Percentiles rank a stretch among this genome's conserved stretches.
These are phyloP conservation scores for Eutypella sp. DNA, from an alignment of 2,329 filamentous ascomycete genomes.

Conservation along the genomic window DNA sequence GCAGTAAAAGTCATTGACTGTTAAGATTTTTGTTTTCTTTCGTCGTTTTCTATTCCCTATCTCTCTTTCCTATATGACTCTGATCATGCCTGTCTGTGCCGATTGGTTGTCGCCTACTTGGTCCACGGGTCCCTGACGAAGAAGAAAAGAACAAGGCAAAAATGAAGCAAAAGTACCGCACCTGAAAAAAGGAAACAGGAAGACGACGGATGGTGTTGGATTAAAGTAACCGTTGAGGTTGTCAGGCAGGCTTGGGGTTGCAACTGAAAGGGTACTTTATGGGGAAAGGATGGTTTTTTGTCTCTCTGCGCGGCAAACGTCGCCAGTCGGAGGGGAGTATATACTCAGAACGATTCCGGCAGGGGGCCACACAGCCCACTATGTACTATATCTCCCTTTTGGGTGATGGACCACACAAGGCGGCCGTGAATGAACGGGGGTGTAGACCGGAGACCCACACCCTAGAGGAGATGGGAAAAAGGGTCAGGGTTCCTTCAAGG, in stretches of 20 bases:
- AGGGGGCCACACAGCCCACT: slow-evolving; percentile 20
- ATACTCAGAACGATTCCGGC: slow-evolving; percentile 23
- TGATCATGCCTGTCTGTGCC: no score
- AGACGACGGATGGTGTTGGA: not conserved
- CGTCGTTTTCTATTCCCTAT: no score
- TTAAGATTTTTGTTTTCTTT: no score
- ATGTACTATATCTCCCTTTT: slow-evolving; percentile 18
- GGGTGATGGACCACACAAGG: slow-evolving; percentile 21
- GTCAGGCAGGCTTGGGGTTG: slow-evolving; percentile 20
- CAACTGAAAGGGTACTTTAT: slow-evolving; percentile 30
- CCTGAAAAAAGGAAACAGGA: not conserved
- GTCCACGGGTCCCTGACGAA: not conserved
- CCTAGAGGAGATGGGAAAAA: slow-evolving; percentile 21
- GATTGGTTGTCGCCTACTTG: no score
- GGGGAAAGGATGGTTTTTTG: slow-evolving; percentile 26
- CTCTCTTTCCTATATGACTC: no score
- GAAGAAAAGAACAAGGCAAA: not conserved
- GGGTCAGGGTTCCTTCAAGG: not conserved
- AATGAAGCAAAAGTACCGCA: not conserved
- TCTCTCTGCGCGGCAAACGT: slow-evolving; percentile 30
- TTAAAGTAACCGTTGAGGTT: not conserved
- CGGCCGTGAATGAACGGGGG: slow-evolving; percentile 1
- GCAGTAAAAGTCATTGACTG: not conserved
- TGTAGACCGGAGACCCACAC: not conserved
- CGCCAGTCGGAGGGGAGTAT: slow-evolving; percentile 20